Evolutionary conservation across 305 asterid species (phyloP).

Genomic region (Ilex paraguariensis): DNA sequence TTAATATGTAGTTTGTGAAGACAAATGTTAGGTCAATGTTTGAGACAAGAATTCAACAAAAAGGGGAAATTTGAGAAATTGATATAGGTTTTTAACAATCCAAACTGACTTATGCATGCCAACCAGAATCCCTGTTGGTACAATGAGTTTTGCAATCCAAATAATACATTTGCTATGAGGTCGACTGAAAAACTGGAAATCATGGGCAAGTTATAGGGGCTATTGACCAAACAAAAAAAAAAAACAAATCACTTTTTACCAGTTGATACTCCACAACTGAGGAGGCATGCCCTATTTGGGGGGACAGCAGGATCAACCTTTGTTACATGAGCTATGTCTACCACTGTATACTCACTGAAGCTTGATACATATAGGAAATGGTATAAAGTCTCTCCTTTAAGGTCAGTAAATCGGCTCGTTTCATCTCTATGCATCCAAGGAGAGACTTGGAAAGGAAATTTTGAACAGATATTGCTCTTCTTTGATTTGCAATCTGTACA

Average conservation of each 20-base stretch:
- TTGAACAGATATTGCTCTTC: constrained; percentile 73
- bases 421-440: constrained; percentile 65
- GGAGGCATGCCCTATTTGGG: constrained; percentile 75
- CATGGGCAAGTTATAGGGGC: too few species aligned
- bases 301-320: constrained; percentile 61
- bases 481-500: constrained; percentile 75
- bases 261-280: constrained; percentile 92
- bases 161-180: too few species aligned
- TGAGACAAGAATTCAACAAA: too few species aligned
- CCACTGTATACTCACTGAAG: constrained; percentile 78
- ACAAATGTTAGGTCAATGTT: too few species aligned
- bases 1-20: too few species aligned
- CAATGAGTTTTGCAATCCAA: too few species aligned
- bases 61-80: too few species aligned
- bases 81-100: too few species aligned
- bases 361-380: constrained; percentile 76
- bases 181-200: too few species aligned
- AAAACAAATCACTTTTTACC: constrained; percentile 26
- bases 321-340: constrained; percentile 49
- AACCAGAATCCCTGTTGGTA: too few species aligned
- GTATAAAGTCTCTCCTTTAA: constrained; percentile 60
- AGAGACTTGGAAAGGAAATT: constrained; percentile 50
- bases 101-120: too few species aligned
- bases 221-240: neutral
- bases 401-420: constrained; percentile 68